Evolutionary conservation across 352 stramenopile genomes (phyloP), one percentile per base, ranked within the genome.

Genomic region (Salisapilia sapeloensis): DNA sequence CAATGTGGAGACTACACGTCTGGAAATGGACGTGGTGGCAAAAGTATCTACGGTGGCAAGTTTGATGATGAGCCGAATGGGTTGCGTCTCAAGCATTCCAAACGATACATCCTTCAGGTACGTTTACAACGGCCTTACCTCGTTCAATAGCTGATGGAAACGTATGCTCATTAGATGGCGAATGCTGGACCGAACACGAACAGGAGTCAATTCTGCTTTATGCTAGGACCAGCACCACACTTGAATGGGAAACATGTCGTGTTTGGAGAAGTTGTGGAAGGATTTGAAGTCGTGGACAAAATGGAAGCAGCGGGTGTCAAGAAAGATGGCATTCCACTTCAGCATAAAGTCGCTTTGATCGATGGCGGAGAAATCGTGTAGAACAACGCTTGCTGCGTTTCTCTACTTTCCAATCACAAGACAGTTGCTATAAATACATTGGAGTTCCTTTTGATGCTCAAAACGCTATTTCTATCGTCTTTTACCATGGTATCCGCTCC

Each of bases 171-270:
- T 12, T 87, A 94, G 38, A 99, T 99, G 95, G 95, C 95, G 20
- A 99, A 99, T 53, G 72, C 80, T 22, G 95, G 95, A 0, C 74
- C 62, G 14, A 87, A 97, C 56, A 99, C 96, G 4, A 99, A 99
- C 49, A 94, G 95, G 16, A 96, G 70, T 35, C 96, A 99, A 60
- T 99, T 99, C 57, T 99, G 98, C 60, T 98, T 99, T 38, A 99
- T 87, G 71, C 44, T 90, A 31, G 58, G 53, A 27, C 39, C 69
- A 0, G 49, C 65, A 24, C 65, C 65, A 15, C 65, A 84, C 48
- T 47, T 90, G 24, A 83, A 90, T 40, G 75, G 75, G 40, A 62
- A 79, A 33, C 75, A 90, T 40, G 71, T 85, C 15, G 65, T 90
- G 16, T 90, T 90, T 44, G 75, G 75, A n/a, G 60, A 87, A 40